Base-by-base conservation (phyloP, 2,329 filamentous ascomycete genomes). In the Immersiporthe knoxdaviesiana region DNA sequence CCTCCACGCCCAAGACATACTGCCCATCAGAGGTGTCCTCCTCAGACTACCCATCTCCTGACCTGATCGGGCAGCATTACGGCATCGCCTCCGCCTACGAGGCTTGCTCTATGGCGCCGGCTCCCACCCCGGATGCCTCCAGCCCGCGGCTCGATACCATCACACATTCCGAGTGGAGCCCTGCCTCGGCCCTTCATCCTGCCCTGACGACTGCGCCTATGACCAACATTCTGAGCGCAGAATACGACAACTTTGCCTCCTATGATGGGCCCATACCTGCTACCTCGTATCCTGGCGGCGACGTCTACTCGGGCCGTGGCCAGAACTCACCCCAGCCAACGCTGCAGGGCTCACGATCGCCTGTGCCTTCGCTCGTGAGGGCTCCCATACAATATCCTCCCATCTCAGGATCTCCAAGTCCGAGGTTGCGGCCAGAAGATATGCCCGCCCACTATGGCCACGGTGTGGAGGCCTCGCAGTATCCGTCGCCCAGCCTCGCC, bases 201-300 rank as follows among this genome's bases (percentile, higher is more conserved):
- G 74, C 78, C 27, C 77, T 81, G 52, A 80, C 80, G 2, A 79
- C 81, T 3, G 76, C 82, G 60, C 77, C 79, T 67, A 79, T 82
- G 71, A 80, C 84, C 66, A 83, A 80, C 72, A 79, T 85, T 39
- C 76, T 86, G 68, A 79, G 84, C 44, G 76, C 82, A 47, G 85
- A 86, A 60, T 88, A 87, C 74, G 83, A 85, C 73, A 76, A 81
- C 39, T 88, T 86, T 74, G 79, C 80, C 70, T 78, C 79, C 68
- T 87, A 85, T 74, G 81, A 83, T 47, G 74, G 79, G 35, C 75
- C 77, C 65, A 75, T 84, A 71, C 75, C 80, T 67, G 71, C 78
- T 67, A 71, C 78, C 27, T 72, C 63, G 3, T 66, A 62, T 47
- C 65, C 83, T 2, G 81, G 83, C 3, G 81, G 83, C 73, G 83